These are phyloP conservation scores for Fusarium luffae DNA, from an alignment of 2,329 filamentous ascomycete genomes.

Conservation along the genomic window DNA sequence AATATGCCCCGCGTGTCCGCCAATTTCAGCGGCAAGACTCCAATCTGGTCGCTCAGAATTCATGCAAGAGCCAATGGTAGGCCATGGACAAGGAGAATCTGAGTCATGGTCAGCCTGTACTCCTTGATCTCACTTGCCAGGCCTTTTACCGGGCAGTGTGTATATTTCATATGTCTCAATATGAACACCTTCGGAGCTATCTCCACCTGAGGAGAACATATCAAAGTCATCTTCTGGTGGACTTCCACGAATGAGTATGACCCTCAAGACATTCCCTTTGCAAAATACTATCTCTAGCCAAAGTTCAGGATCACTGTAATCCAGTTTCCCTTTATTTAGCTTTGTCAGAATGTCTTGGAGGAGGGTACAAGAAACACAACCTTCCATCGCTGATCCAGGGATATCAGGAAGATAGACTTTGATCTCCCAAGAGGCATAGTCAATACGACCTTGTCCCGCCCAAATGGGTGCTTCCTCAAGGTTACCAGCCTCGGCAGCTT, in stretches of 20 bases:
- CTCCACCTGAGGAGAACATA: conserved; percentile 17
- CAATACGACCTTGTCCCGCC: conserved; percentile 19
- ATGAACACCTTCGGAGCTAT: neutral
- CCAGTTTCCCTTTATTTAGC: neutral
- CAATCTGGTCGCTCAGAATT: conserved; percentile 13
- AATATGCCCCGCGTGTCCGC: conserved; percentile 29
- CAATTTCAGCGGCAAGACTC: conserved; percentile 4
- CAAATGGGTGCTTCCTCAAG: conserved; percentile 17
- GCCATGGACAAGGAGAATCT: conserved; percentile 35
- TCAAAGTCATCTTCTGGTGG: conserved; percentile 21
- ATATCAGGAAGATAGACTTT: conserved; percentile 23
- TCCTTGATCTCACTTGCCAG: accelerated
- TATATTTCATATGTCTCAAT: conserved; percentile 35
- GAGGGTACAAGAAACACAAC: conserved; percentile 30
- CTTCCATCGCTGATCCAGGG: neutral
- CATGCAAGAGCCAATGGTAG: conserved; percentile 33
- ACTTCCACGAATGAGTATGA: conserved; percentile 8
- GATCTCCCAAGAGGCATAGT: conserved; percentile 33
- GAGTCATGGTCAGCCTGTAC: neutral
- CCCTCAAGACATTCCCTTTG: conserved; percentile 29
- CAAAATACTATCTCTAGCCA: conserved; percentile 29
- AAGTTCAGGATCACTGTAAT: conserved; percentile 16
- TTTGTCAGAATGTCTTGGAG: conserved; percentile 17
- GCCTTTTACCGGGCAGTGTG: conserved; percentile 27
- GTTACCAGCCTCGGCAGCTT: conserved; percentile 9